phyloP scores from a whole-genome alignment of 2,329 filamentous ascomycete species.

The Polytolypa hystricis region DNA sequence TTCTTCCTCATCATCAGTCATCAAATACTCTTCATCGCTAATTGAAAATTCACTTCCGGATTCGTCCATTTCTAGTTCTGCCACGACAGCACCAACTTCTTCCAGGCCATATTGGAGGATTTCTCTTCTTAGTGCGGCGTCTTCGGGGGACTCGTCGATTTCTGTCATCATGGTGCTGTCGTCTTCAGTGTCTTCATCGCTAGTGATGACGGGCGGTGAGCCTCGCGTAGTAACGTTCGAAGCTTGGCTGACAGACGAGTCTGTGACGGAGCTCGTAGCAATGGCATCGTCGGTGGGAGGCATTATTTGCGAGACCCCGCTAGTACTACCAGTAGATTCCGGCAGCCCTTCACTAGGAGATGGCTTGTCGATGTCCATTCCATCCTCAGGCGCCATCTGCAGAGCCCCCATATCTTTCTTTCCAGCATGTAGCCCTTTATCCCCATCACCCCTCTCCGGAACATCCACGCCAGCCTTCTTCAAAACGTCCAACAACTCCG shows the following conservation, averaged over 20 bases:
- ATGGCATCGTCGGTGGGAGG: background rate
- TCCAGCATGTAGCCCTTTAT: slow-evolving; percentile 9
- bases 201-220: slow-evolving; percentile 1
- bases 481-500: slow-evolving; percentile 59
- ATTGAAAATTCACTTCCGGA: slow-evolving; percentile 38
- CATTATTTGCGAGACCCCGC: background rate
- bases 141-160: slow-evolving; percentile 65
- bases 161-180: slow-evolving; percentile 49
- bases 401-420: slow-evolving; percentile 3
- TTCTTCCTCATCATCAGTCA: slow-evolving; percentile 50
- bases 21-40: slow-evolving; percentile 45
- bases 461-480: slow-evolving; percentile 62
- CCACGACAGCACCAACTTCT: slow-evolving; percentile 84
- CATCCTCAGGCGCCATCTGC: background rate
- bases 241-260: no score
- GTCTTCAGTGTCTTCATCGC: slow-evolving; percentile 4
- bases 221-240: slow-evolving; percentile 5
- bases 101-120: slow-evolving; percentile 86
- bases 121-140: slow-evolving; percentile 66
- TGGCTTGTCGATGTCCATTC: background rate
- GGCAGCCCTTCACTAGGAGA: background rate
- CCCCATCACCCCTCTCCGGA: slow-evolving; percentile 14
- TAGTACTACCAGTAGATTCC: background rate
- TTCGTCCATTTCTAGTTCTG: slow-evolving; percentile 77
- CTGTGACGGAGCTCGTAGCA: background rate